phyloP scores from a whole-genome alignment of 2,329 filamentous ascomycete genomes.

The Cladorrhinum sp. region DNA sequence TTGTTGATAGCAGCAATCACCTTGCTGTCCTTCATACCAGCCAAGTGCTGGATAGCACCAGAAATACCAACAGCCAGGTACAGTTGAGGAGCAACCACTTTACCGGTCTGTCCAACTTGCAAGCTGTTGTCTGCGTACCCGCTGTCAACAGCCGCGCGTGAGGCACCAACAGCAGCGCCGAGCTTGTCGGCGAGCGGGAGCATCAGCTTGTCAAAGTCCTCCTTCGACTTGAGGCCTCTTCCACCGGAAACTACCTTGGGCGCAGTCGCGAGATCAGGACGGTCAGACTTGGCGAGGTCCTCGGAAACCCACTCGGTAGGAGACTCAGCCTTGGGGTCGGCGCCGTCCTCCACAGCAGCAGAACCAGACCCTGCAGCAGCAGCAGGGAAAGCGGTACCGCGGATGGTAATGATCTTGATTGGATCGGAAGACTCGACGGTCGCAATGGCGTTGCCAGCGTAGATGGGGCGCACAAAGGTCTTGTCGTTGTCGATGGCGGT shows the following conservation, averaged over 20 bases:
- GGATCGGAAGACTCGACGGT: constrained; percentile 87
- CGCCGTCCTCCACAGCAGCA: constrained; percentile 74
- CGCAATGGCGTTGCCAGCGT: constrained; percentile 94
- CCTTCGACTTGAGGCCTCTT: constrained; percentile 93
- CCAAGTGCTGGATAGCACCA: constrained; percentile 95
- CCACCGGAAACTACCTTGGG: constrained; percentile 88
- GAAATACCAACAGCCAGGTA: constrained; percentile 96
- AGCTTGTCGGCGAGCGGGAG: constrained; percentile 87
- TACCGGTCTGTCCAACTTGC: constrained; percentile 97
- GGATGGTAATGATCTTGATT: constrained; percentile 86
- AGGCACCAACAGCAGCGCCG: constrained; percentile 93
- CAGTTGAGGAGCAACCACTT: constrained; percentile 94
- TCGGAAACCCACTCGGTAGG: constrained; percentile 89
- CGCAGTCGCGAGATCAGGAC: constrained; percentile 90
- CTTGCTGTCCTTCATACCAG: constrained; percentile 99
- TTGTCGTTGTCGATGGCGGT: constrained; percentile 83
- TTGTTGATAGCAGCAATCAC: constrained; percentile 99
- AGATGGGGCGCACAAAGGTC: constrained; percentile 94
- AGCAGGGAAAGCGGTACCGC: constrained; percentile 85
- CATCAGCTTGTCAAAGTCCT: constrained; percentile 93
- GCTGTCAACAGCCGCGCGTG: constrained; percentile 90
- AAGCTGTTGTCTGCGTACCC: constrained; percentile 98
- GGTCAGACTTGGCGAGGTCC: constrained; percentile 86
- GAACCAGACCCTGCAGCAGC: constrained; percentile 69
- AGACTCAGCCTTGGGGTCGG: constrained; percentile 73